Conservation (phyloP, 2,329 filamentous ascomycete species). For the Colletotrichum sp. region DNA sequence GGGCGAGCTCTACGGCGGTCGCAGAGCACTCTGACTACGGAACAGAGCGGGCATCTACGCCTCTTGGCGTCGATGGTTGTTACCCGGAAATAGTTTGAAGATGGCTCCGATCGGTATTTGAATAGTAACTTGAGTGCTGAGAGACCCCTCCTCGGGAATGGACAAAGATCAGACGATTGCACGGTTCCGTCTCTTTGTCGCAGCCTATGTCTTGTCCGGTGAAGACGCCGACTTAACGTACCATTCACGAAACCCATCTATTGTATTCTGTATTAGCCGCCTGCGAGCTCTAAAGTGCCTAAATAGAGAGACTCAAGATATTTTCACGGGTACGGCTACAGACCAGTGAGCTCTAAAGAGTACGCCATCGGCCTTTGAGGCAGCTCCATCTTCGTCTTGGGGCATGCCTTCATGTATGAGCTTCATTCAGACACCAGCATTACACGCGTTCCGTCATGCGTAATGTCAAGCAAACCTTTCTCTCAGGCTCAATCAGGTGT, state of each 20-base stretch:
- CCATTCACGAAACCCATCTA: not conserved
- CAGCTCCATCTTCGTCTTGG: not conserved
- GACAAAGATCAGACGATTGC: not conserved
- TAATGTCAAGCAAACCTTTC: not conserved
- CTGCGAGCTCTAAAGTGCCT: not conserved
- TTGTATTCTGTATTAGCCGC: not conserved
- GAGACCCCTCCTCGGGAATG: not conserved
- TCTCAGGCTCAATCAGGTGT: too few species aligned
- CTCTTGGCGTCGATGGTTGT: not conserved
- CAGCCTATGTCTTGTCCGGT: not conserved
- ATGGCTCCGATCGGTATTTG: not conserved
- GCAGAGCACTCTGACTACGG: not conserved
- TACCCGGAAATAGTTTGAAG: not conserved
- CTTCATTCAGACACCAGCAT: not conserved
- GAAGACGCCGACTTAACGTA: not conserved
- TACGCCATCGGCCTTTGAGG: not conserved
- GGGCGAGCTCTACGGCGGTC: not conserved
- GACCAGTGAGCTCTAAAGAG: not conserved
- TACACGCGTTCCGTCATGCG: not conserved
- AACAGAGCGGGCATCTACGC: not conserved
- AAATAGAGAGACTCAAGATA: not conserved
- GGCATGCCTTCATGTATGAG: not conserved
- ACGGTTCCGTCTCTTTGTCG: not conserved
- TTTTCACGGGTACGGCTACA: not conserved
- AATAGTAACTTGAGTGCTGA: not conserved